Evolutionary conservation across 805 yeast species (phyloP).

Genomic region (Clavispora vitiphila): DNA sequence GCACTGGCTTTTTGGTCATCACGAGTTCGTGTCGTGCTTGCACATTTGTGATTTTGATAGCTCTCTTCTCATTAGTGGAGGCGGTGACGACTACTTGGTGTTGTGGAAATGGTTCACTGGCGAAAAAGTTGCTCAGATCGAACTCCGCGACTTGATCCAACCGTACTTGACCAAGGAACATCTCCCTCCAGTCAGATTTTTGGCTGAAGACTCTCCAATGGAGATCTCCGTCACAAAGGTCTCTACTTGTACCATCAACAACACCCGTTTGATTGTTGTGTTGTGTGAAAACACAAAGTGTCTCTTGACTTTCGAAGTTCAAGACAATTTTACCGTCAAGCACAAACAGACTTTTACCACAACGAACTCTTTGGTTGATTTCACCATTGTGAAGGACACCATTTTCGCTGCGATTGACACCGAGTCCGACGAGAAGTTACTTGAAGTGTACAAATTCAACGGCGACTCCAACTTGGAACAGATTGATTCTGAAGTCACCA

Average conservation of each 20-base stretch:
- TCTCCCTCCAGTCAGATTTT: constrained; percentile 60
- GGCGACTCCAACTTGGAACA: constrained; percentile 16
- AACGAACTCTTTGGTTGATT: constrained; percentile 23
- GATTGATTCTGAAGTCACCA: constrained; percentile 12
- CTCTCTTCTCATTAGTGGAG: constrained; percentile 66
- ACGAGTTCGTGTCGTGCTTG: constrained; percentile 71
- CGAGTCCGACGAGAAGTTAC: constrained; percentile 21
- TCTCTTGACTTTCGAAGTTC: constrained; percentile 33
- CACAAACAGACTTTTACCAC: constrained; percentile 28
- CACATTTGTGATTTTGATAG: constrained; percentile 49
- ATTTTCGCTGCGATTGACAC: constrained; percentile 28
- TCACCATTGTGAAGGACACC: constrained; percentile 17
- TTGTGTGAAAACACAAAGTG: constrained; percentile 49
- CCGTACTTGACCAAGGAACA: constrained; percentile 51
- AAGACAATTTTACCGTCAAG: constrained; percentile 18
- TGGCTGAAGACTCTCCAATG: constrained; percentile 43
- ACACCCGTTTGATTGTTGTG: constrained; percentile 33
- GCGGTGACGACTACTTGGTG: constrained; percentile 77
- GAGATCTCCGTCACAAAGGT: constrained; percentile 53
- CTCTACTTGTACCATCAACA: constrained; percentile 22
- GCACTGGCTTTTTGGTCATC: constrained; percentile 82
- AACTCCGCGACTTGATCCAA: constrained; percentile 37
- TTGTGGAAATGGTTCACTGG: constrained; percentile 74
- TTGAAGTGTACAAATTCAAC: constrained; percentile 18
- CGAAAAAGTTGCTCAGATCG: constrained; percentile 43